Evolutionary conservation across 257 asterid genomes (phyloP), one percentile per base, ranked within the genome.

Genomic region (Solanum peruvianum): DNA sequence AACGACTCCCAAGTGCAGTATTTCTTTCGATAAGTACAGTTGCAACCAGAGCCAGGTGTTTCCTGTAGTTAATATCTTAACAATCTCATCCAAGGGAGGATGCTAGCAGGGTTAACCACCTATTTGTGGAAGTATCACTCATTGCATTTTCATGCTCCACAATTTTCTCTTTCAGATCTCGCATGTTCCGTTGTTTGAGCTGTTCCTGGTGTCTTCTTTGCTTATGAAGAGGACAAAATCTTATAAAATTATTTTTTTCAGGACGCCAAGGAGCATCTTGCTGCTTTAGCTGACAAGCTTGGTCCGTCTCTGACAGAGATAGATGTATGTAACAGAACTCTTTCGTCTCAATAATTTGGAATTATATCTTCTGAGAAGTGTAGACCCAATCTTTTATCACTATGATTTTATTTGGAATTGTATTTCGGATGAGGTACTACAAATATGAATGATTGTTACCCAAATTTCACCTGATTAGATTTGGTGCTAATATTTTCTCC

Each of bases 241-340:
- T 84, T 16, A 71, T 49, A 18, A 29, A 45, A 45, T 76, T 89
- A 62, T 86, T 86, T 11, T 86, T 93, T 90, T 81, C 95, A 97
- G 99, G 99, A 97, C 64, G 99, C 99, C 37, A 97, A 97, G 93
- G 99, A 97, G 91, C 99, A 97, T 92, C 98, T 97, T 86, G 94
- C 95, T 80, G 98, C 99, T 85, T 89, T 97, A 90, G 99, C 96
- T 69, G 98, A 95, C 93, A 96, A 97, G 92, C 98, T 97, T 92
- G 99, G 98, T 87, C 70, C 96, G 71, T 94, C 99, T 86, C 92
- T 97, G 87, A 93, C 95, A 86, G 98, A 96, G 86, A 93, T 97
- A 92, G 94, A 95, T 90, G 99, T 97, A 96, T 82, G 98, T 76
- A 33, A 35, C 84, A 76, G 11, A 70, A 16, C 67, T 67, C 87